Percentiles rank a stretch among this genome's conserved stretches.
phyloP scores from a whole-genome alignment of 2,329 filamentous ascomycete species.

The Corynespora cassiicola region DNA sequence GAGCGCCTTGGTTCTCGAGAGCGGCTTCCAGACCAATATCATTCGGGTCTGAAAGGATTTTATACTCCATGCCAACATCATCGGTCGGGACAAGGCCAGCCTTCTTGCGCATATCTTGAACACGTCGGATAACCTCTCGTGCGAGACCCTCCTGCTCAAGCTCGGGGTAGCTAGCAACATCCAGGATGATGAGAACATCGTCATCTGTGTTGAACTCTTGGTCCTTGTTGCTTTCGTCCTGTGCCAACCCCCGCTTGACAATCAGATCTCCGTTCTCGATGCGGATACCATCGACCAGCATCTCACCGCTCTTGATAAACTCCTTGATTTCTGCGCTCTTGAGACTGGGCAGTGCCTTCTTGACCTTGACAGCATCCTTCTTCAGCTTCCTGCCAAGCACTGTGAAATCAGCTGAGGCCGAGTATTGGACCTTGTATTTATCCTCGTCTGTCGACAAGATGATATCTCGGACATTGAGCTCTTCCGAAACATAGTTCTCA shows the following conservation, averaged over 20 bases:
- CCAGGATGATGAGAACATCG: conserved; percentile 91
- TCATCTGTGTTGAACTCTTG: conserved; percentile 88
- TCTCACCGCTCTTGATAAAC: conserved; percentile 75
- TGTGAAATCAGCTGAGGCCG: conserved; percentile 89
- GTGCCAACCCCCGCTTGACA: conserved; percentile 79
- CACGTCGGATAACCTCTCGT: conserved; percentile 89
- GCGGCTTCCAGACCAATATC: conserved; percentile 73
- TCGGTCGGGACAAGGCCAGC: conserved; percentile 89
- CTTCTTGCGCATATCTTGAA: conserved; percentile 93
- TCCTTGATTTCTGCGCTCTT: conserved; percentile 80
- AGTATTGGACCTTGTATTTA: conserved; percentile 91
- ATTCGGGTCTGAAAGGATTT: conserved; percentile 79
- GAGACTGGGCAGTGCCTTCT: conserved; percentile 83
- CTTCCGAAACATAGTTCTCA: conserved; percentile 87
- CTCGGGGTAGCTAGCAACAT: conserved; percentile 81
- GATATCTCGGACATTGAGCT: conserved; percentile 88
- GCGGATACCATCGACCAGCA: conserved; percentile 84
- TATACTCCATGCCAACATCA: conserved; percentile 94
- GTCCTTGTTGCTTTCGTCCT: conserved; percentile 72
- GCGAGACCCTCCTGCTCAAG: conserved; percentile 87
- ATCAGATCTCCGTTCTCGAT: conserved; percentile 83
- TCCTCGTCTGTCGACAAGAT: conserved; percentile 85
- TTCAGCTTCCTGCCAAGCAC: conserved; percentile 95
- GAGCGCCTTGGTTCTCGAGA: conserved; percentile 70
- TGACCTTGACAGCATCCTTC: conserved; percentile 90